phyloP scores from a whole-genome alignment of 495 filamentous ascomycete genomes.

The Neurospora sp. region DNA sequence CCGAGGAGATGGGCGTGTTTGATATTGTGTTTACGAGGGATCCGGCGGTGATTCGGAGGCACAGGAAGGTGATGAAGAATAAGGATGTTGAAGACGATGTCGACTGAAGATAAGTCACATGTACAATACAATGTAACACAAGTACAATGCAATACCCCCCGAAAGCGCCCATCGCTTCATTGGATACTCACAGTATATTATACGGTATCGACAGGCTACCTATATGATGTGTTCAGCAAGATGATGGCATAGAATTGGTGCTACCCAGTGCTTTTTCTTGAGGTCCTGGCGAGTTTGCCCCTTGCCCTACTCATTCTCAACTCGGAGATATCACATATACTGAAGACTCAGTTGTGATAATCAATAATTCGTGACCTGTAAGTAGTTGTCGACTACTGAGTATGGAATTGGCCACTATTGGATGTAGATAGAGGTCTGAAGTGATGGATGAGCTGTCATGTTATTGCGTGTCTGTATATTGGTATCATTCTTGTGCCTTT shows the following conservation, averaged over 20 bases:
- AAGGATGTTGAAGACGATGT: not conserved
- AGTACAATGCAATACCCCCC: not conserved
- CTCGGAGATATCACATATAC: not conserved
- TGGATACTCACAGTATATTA: not conserved
- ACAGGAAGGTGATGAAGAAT: constrained; percentile 10
- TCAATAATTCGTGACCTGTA: not conserved
- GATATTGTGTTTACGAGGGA: constrained; percentile 19
- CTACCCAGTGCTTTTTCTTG: not conserved
- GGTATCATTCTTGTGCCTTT: not conserved
- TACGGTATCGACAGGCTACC: not conserved
- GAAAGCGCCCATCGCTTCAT: not conserved
- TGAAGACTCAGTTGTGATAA: not conserved
- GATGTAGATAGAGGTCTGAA: not conserved
- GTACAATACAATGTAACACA: not conserved
- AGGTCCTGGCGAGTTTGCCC: not conserved
- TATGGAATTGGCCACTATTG: not conserved
- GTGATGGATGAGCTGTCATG: not conserved
- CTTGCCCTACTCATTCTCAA: not conserved
- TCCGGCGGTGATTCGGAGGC: constrained; percentile 9
- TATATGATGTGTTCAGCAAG: not conserved
- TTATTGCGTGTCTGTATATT: not conserved
- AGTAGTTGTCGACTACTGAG: not conserved
- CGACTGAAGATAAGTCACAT: not conserved
- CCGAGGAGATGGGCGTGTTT: constrained; percentile 46
- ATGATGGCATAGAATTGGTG: not conserved